phyloP scores from a whole-genome alignment of 164 flowering plant species.

The Vitis cinerea region DNA sequence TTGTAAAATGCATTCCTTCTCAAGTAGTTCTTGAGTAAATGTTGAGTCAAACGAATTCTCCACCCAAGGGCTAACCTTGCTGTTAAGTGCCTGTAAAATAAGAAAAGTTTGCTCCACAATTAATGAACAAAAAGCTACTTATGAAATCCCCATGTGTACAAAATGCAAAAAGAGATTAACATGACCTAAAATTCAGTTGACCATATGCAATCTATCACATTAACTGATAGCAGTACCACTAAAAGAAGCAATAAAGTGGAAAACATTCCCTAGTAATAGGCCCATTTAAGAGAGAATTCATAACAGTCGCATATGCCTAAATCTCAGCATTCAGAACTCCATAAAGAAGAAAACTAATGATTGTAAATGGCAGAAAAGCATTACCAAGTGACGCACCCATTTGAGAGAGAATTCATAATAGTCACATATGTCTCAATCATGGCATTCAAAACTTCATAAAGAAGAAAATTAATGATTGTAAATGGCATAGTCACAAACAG shows the following conservation, averaged over 20 bases:
- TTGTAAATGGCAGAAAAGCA: no score
- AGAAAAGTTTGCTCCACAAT: not conserved
- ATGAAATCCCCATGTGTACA: not conserved
- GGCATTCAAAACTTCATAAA: not conserved
- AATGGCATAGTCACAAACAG: not conserved
- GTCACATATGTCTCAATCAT: not conserved
- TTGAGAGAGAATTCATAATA: not conserved
- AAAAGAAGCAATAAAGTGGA: not conserved
- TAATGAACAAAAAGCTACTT: not conserved
- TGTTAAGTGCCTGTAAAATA: slow-evolving; percentile 66
- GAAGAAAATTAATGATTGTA: not conserved
- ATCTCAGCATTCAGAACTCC: no score
- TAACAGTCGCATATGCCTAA: no score
- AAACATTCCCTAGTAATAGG: not conserved
- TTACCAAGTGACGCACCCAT: no score
- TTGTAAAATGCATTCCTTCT: slow-evolving; percentile 90
- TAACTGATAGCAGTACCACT: no score
- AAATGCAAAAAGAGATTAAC: no score
- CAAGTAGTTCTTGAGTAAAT: slow-evolving; percentile 77
- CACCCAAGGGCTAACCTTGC: slow-evolving; percentile 90
- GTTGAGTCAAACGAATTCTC: slow-evolving; percentile 92
- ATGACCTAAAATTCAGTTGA: no score
- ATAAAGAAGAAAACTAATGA: no score
- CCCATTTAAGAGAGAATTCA: not conserved
- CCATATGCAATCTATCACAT: no score